Evolutionary conservation across 2,329 filamentous ascomycete species (phyloP), one percentile per base, ranked within the genome.

Genomic region (Mycocentrospora acerina): DNA sequence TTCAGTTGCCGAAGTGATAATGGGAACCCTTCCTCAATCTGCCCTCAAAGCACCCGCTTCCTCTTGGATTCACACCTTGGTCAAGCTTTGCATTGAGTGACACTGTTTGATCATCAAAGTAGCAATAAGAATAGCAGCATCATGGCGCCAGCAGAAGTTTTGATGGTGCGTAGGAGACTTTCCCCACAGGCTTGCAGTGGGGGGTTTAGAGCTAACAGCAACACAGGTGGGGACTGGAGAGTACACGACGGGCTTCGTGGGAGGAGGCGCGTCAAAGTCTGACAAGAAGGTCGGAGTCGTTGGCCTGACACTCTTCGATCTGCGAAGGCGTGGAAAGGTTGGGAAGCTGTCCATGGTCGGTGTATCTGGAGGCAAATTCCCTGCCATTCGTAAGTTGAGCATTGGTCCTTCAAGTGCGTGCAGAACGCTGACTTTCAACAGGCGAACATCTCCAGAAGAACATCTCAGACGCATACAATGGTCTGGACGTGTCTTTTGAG

Each of bases 231-330:
- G 90, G 51, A 95, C 90, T 9, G 91, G 90, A 60, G 90, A 96
- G 78, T 96, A 96, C 77, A 96, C 91, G 58, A 96, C 91, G 29
- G 90, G 90, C 41, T 96, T 93, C 57, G 90, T 95, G 40, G 89
- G 88, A 41, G 84, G 83, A 44, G 86, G 85, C 43, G 85, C 83
- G 35, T 95, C 89, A 4, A 84, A 80, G 9, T 95, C 89, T 33
- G 91, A 96, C 77, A 96, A 96, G 75, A 96, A 96, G 70, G 86
- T 96, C 33, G 90, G 91, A 42, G 91, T 96, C 8, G 90, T 96
- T 13, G 90, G 88, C 27, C 73, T 96, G 65, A 91, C 88, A 16
- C 76, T 95, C 53, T 95, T 95, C 67, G 90, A 95, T 67, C 77
- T 96, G 51, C 83, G 90, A 44, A 80, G 90, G 48, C 79, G 90